Base-by-base conservation (phyloP, 2,329 filamentous ascomycete species). In the Cladorrhinum sp. region DNA sequence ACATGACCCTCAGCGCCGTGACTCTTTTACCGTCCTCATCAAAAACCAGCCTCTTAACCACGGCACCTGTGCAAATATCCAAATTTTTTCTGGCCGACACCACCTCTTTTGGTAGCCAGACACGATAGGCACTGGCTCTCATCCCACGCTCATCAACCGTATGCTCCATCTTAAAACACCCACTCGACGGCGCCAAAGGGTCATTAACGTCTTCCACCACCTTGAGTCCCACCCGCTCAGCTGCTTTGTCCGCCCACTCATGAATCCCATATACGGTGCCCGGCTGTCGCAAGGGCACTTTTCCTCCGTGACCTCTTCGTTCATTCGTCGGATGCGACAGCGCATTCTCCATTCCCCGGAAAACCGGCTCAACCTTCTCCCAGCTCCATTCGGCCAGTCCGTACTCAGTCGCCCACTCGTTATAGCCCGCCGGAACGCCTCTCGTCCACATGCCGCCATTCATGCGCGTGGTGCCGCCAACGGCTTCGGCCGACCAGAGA, bases 311-410 rank as follows among this genome's bases (percentile, higher is more conserved):
- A 10, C 25, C 25, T 29, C 25, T 29, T 10, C 25, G 25, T 18
- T 66, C 53, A 48, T 72, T 45, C 60, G n/a, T 65, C 36, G 2
- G 66, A 65, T 24, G 68, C 70, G 25, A 29, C 25, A 29, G 25
- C 25, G 25, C 25, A 29, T 29, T 29, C 60, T 75, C 74, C 2
- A 67, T 65, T 45, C 62, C 69, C 7, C 58, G 61, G 18, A 75
- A 75, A 51, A 69, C 72, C 7, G 73, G 73, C 60, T 72, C 71
- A 6, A 75, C 69, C 24, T 67, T 63, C 1, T 71, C 66, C 64
- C 70, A 76, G 16, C 64, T 61, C 74, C 74, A 76, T n/a, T 72
- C 67, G 4, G 64, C 50, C n/a, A 74, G 64, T 1, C 71, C 72
- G 24, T 68, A 60, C 3, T 58, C 55, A 10, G 68, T 63, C 0